Base-by-base conservation (phyloP, 2,329 filamentous ascomycete species). In the Aspergillus sp. region DNA sequence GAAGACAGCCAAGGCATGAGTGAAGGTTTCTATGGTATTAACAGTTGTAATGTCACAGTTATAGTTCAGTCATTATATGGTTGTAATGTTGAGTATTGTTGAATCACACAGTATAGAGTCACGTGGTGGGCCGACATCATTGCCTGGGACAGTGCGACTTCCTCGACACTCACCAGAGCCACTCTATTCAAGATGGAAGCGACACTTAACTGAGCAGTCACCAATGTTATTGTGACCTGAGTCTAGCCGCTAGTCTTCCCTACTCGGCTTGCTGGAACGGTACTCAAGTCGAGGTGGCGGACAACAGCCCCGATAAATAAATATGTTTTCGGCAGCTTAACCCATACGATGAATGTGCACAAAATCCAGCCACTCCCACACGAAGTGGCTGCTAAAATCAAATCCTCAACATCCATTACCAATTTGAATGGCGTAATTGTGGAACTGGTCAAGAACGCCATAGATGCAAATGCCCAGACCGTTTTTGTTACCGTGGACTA, bases 391-490 rank as follows among this genome's bases (percentile, higher is more conserved):
- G 85, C 88, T 48, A 90, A 92, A 71, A 88, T 99, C 76, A 90
- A 88, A 70, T 96, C 93, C 0, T 96, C 93, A 0, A 85, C 86
- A n/a, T 80, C 83, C 55, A 88, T 98, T 64, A 89, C 86, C 2
- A 89, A 86, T 44, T 79, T 98, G 32, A 88, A 88, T 64, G 83
- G 78, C 24, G 91, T 90, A 4, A 78, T 90, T 13, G 78, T 85
- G 55, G 90, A 89, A 45, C 81, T 98, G 9, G 66, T 96, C 24
- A 86, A 89, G 71, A 99, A 99, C 71, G 85, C 91, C 0, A 80
- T 99, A 12, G 95, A 99, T 77, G 91, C 92, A 4, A 77, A 78
- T 45, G 88, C 93, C 15, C 82, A 80, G 34, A 89, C 82, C 55
- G 76, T 97, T 60, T 84, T 84, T 53, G 79, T 96, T 54, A 83